Conservation (phyloP, 2,329 filamentous ascomycete species). For the Pestalotiopsis sp. region DNA sequence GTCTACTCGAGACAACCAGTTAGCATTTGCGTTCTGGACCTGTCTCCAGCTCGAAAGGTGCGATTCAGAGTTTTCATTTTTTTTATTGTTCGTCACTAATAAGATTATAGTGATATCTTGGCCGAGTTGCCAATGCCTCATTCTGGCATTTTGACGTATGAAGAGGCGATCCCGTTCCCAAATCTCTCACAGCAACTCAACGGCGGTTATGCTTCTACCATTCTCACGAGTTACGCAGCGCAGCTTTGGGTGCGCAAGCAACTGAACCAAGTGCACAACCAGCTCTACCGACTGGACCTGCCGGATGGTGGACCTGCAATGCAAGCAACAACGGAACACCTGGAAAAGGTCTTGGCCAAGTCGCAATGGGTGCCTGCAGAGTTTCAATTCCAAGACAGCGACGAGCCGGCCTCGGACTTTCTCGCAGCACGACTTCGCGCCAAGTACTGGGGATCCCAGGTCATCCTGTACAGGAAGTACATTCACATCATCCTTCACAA, state of each 20-base stretch:
- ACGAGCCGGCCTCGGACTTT: slow-evolving; percentile 75
- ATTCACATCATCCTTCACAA: slow-evolving; percentile 57
- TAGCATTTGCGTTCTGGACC: slow-evolving; percentile 86
- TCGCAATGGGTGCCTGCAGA: slow-evolving; percentile 50
- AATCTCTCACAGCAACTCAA: slow-evolving; percentile 50
- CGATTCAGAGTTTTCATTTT: slow-evolving; percentile 14
- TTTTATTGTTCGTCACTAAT: neutral
- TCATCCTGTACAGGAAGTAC: slow-evolving; percentile 86
- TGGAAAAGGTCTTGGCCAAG: slow-evolving; percentile 47
- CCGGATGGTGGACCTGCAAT: slow-evolving; percentile 25
- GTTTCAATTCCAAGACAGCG: slow-evolving; percentile 64
- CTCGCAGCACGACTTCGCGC: slow-evolving; percentile 82
- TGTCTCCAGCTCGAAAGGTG: slow-evolving; percentile 90
- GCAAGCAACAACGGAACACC: slow-evolving; percentile 45
- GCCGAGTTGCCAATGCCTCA: slow-evolving; percentile 75
- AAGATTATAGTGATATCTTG: slow-evolving; percentile 73
- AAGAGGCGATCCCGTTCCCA: slow-evolving; percentile 69
- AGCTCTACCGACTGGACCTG: slow-evolving; percentile 46
- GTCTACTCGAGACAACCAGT: slow-evolving; percentile 60
- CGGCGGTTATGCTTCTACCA: slow-evolving; percentile 46
- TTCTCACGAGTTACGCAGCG: slow-evolving; percentile 63
- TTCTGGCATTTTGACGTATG: slow-evolving; percentile 63
- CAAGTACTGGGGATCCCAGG: slow-evolving; percentile 92
- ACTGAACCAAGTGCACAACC: slow-evolving; percentile 64
- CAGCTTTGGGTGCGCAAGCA: slow-evolving; percentile 68